Evolutionary conservation across 2,329 filamentous ascomycete genomes (phyloP).

Genomic region (Neoarthrinium moseri): DNA sequence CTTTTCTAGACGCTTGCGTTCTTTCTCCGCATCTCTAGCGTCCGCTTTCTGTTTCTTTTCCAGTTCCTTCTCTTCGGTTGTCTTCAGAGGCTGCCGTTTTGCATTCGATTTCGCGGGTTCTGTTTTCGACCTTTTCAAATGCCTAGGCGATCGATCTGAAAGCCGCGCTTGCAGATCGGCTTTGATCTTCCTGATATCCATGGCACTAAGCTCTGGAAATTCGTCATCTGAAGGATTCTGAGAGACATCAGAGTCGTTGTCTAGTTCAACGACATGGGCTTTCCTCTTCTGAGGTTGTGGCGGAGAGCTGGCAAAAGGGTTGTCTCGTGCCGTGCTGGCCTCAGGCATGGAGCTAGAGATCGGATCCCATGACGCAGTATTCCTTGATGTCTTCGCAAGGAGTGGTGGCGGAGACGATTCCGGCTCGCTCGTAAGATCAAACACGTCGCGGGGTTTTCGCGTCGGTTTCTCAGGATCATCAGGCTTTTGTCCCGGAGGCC

Average conservation of each 20-base stretch:
- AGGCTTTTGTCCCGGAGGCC: slow-evolving; percentile 5
- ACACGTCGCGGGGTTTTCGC: no score
- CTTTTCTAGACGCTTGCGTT: slow-evolving; percentile 54
- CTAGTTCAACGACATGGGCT: slow-evolving; percentile 34
- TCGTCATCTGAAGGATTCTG: slow-evolving; percentile 38
- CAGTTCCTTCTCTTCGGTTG: slow-evolving; percentile 33
- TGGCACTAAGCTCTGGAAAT: slow-evolving; percentile 44
- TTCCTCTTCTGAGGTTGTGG: slow-evolving; percentile 15
- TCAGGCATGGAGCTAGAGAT: slow-evolving; percentile 55
- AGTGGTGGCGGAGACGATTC: slow-evolving; percentile 11
- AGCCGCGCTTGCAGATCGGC: slow-evolving; percentile 12
- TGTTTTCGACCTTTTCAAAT: slow-evolving; percentile 15
- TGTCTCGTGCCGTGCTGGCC: slow-evolving; percentile 16
- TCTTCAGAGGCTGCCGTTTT: slow-evolving; percentile 20
- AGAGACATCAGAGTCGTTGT: slow-evolving; percentile 28
- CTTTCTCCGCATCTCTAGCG: slow-evolving; percentile 53
- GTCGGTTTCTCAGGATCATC: no score
- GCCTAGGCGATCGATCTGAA: slow-evolving; percentile 17
- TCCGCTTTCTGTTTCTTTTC: slow-evolving; percentile 45
- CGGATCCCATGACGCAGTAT: slow-evolving; percentile 41
- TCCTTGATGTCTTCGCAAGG: slow-evolving; percentile 17
- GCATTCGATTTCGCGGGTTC: slow-evolving; percentile 17
- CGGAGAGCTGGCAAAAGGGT: slow-evolving; percentile 13
- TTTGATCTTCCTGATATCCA: slow-evolving; percentile 34
- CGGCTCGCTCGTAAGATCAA: slow-evolving; percentile 29